Evolutionary conservation across 1,139 yeast genomes (phyloP).

Genomic region (Wickerhamomyces sp.): DNA sequence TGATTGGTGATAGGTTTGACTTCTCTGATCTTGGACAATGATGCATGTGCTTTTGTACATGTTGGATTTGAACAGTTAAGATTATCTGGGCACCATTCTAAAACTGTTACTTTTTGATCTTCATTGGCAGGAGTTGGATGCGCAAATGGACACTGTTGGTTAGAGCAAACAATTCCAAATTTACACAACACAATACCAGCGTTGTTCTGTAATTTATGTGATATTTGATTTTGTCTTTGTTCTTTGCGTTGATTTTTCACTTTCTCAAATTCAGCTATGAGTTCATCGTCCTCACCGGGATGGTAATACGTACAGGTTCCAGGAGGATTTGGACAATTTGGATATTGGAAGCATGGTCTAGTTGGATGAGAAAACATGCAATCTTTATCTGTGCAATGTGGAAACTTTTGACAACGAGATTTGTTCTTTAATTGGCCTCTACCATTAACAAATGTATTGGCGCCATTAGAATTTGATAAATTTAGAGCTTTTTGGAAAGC

Average conservation of each 20-base stretch:
- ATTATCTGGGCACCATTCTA: conserved; percentile 77
- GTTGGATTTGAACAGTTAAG: conserved; percentile 53
- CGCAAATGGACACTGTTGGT: conserved; percentile 79
- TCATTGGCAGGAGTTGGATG: conserved; percentile 88
- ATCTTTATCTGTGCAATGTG: conserved; percentile 61
- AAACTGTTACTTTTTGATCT: conserved; percentile 60
- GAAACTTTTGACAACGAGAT: conserved; percentile 75
- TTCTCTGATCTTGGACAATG: conserved; percentile 41
- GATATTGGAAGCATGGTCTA: conserved; percentile 67
- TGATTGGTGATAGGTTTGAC: conserved; percentile 18
- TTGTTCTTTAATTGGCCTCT: conserved; percentile 35
- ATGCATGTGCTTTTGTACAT: conserved; percentile 79
- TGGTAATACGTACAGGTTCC: conserved; percentile 83
- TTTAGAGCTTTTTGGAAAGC: conserved; percentile 24
- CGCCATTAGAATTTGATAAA: conserved; percentile 15
- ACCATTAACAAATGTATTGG: conserved; percentile 23
- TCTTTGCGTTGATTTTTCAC: conserved; percentile 45
- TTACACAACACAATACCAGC: conserved; percentile 61
- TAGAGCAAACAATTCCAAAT: conserved; percentile 69
- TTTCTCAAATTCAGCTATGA: conserved; percentile 62
- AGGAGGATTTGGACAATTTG: conserved; percentile 72
- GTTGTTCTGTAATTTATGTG: conserved; percentile 27
- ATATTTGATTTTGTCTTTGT: conserved; percentile 19
- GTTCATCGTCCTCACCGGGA: conserved; percentile 75
- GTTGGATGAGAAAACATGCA: conserved; percentile 82